Evolutionary conservation across 1,284 basidiomycete species (phyloP), one percentile per base, ranked within the genome.

Genomic region (Trichosporon sp.): DNA sequence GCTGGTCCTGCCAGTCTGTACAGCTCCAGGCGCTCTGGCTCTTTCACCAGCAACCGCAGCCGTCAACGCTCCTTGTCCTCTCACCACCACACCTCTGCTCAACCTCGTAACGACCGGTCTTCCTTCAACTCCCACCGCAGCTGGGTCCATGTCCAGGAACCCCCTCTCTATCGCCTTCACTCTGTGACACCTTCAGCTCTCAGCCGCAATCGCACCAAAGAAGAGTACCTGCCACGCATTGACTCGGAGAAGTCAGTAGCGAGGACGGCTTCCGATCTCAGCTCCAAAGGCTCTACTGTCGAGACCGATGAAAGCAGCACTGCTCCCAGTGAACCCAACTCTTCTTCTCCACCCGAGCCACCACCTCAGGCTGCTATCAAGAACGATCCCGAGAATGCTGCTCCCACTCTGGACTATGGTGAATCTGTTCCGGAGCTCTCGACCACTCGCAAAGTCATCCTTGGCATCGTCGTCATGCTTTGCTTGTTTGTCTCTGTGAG

Each of bases 401-500:
- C 13, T 1, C 44, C 49, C 33, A 36, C 34, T 9, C 34, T 10
- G 16, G 27, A 44, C 49, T 52, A 25, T 3, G 27, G 11, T 3
- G 49, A 16, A n/a, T 6, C 19, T 27, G 29, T 60, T 40, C 19
- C 40, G n/a, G 25, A 29, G 23, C 56, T 64, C 54, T 57, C 54
- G 2, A 32, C 19, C 3, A 49, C 40, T 1, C 65, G 65, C 32
- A 68, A 62, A 57, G 37, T 69, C 19, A 37, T 69, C 11, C 63
- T 73, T 3, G 70, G 66, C 4, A 25, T 65, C 3, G 65, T 66
- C 9, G 70, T 71, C 62, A 71, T 71, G 69, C 59, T 67, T 32
- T 65, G 67, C 14, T 66, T 71, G 4, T 63, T 73, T 31, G 62
- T 71, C 16, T 66, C 67, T 16, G 71, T 72, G 40, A 67, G 70